Evolutionary conservation across 768 basidiomycete genomes (phyloP).

Genomic region (Cubamyces sp.): DNA sequence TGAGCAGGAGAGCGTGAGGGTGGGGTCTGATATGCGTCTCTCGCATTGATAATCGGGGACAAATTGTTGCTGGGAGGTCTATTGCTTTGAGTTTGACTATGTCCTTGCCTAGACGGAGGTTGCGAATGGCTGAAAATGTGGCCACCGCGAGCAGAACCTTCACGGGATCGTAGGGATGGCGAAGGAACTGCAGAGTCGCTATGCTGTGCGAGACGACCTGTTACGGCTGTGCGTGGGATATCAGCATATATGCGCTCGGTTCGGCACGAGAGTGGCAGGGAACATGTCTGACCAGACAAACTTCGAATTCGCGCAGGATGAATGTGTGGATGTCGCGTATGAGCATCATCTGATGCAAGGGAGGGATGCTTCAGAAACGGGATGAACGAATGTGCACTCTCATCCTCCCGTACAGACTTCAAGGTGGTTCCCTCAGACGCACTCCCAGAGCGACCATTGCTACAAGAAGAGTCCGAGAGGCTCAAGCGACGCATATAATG

Average conservation of each 20-base stretch:
- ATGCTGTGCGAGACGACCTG: conserved; percentile 31
- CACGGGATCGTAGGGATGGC: conserved; percentile 33
- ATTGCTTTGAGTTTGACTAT: conserved; percentile 21
- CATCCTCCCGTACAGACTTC: conserved; percentile 4
- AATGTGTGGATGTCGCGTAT: background rate
- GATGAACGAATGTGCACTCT: conserved; percentile 7
- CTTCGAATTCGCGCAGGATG: background rate
- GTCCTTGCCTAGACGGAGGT: conserved; percentile 18
- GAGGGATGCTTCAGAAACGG: background rate
- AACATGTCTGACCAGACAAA: conserved; percentile 11
- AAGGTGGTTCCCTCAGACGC: background rate
- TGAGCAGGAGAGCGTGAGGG: conserved; percentile 38
- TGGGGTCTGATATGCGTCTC: conserved; percentile 34
- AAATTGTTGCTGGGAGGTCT: conserved; percentile 12
- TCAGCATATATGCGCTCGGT: background rate
- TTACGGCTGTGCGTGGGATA: conserved; percentile 28
- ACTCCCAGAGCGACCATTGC: conserved; percentile 3
- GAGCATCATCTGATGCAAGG: background rate
- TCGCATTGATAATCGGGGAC: conserved; percentile 27
- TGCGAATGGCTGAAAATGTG: conserved; percentile 17
- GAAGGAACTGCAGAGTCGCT: conserved; percentile 43
- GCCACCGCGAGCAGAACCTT: conserved; percentile 20
- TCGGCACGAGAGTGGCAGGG: background rate
- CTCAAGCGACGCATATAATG: background rate
- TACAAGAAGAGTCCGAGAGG: background rate